phyloP scores from a whole-genome alignment of 139 green algal genomes.

The Pleodorina starrii region DNA sequence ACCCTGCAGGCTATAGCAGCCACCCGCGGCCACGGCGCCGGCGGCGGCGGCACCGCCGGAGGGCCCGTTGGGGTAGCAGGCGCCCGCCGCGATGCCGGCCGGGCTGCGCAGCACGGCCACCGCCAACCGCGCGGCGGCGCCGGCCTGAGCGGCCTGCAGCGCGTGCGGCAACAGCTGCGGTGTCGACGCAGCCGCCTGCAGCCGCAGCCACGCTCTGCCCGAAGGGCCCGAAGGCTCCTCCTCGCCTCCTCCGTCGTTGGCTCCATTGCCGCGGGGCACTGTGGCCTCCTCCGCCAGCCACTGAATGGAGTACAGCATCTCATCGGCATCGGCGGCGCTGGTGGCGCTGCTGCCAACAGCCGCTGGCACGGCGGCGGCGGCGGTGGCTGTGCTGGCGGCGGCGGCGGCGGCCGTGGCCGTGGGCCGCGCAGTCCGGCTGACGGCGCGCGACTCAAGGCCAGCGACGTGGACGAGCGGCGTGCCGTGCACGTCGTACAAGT shows the following conservation, averaged over 20 bases:
- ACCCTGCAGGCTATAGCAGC: constrained; percentile 36
- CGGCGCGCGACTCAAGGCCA: constrained; percentile 51
- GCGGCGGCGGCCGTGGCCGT: background rate
- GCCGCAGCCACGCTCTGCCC: background rate
- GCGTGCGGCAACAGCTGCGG: background rate
- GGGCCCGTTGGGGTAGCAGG: background rate
- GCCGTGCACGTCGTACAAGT: constrained; percentile 9
- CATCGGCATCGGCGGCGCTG: background rate
- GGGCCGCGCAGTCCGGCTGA: constrained; percentile 27
- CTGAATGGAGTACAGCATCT: constrained; percentile 56
- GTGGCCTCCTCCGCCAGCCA: constrained; percentile 50
- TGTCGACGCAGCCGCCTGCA: background rate
- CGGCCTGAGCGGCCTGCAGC: constrained; percentile 5
- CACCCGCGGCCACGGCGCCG: background rate
- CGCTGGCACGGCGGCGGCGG: too few relatives aligned
- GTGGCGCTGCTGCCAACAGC: too few relatives aligned
- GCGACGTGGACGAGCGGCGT: constrained; percentile 16
- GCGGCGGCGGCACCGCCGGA: background rate
- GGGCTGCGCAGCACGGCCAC: background rate
- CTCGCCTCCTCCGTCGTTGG: background rate
- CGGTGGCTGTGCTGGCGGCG: background rate
- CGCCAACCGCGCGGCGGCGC: background rate
- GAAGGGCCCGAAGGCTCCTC: background rate
- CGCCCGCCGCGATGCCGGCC: background rate
- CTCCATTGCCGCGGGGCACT: background rate